Evolutionary conservation across 1,139 yeast species (phyloP).

Genomic region (Suhomyces coccinellae): DNA sequence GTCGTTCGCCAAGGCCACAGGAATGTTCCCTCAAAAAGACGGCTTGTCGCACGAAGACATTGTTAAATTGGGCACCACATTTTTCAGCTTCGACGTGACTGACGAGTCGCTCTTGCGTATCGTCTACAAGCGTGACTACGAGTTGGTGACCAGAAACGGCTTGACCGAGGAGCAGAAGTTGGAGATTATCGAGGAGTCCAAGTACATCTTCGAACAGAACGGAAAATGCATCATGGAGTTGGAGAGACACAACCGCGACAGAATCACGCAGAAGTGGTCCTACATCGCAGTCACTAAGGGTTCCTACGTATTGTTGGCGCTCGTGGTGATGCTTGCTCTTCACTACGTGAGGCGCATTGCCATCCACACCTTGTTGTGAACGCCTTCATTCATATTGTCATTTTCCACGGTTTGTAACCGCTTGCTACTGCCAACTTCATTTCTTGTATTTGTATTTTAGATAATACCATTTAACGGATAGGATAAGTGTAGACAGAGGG

Average conservation of each 20-base stretch:
- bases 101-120: conserved; percentile 67
- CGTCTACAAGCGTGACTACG: conserved; percentile 72
- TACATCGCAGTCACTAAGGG: conserved; percentile 56
- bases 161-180: conserved; percentile 69
- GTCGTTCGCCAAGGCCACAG: conserved; percentile 62
- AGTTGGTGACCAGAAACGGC: conserved; percentile 66
- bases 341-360: conserved; percentile 25
- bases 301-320: conserved; percentile 36
- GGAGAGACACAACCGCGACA: conserved; percentile 59
- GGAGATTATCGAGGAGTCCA: conserved; percentile 68
- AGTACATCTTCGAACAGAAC: conserved; percentile 65
- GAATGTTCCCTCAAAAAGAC: conserved; percentile 71
- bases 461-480: neutral
- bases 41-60: conserved; percentile 65
- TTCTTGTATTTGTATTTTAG: conserved; percentile 4
- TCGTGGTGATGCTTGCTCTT: conserved; percentile 26
- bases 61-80: conserved; percentile 62
- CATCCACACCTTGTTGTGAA: neutral
- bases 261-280: conserved; percentile 56
- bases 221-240: conserved; percentile 62
- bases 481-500: neutral
- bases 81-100: conserved; percentile 69
- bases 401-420: neutral
- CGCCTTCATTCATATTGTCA: neutral
- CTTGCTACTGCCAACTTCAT: neutral